Base-by-base conservation (phyloP, 305 asterid genomes). In the Coffea humblotiana region DNA sequence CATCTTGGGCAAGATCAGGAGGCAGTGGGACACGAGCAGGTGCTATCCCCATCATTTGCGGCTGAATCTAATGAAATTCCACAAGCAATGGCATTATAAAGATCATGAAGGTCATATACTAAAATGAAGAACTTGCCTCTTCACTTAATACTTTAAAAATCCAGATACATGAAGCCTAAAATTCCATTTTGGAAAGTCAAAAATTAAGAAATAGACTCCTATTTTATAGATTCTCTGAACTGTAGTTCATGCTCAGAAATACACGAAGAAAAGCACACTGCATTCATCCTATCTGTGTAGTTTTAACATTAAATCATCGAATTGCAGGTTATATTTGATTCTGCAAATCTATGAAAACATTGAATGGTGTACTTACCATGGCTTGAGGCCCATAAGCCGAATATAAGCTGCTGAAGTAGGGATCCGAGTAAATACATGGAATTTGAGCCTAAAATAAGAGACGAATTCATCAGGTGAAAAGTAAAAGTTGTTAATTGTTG, bases 351-450 rank as follows among this genome's bases (percentile, higher is more conserved):
- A 69, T 54, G 25, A 69, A 69, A 61, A 60, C n/a, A 19, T 47
- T 29, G n/a, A 61, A 25, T 47, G 60, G 47, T 43, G 15, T 65
- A 79, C 91, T 87, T 83, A 91, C 98, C 87, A 91, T 78, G 82
- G 88, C 77, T 83, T 88, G 98, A 72, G 92, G 94, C 61, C 94
- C 93, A 54, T 92, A 93, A 70, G 94, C 87, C 65, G 97, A 63
- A 75, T 80, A 90, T 40, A 91, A 78, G 51, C 97, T 91, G 71
- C 85, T 68, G 74, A 77, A 75, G 93, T 87, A 92, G 71, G 97
- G 94, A 84, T 93, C 96, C 23, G 94, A 18, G 80, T 89, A 92
- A 77, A 88, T 85, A 85, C 86, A 87, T 1, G 92, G 91, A 86
- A 90, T 79, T 80, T 87, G 92, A 79, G 85, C 79, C 90, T 88